Base-by-base conservation (phyloP, 768 basidiomycete species). In the Boletus sensibilis region DNA sequence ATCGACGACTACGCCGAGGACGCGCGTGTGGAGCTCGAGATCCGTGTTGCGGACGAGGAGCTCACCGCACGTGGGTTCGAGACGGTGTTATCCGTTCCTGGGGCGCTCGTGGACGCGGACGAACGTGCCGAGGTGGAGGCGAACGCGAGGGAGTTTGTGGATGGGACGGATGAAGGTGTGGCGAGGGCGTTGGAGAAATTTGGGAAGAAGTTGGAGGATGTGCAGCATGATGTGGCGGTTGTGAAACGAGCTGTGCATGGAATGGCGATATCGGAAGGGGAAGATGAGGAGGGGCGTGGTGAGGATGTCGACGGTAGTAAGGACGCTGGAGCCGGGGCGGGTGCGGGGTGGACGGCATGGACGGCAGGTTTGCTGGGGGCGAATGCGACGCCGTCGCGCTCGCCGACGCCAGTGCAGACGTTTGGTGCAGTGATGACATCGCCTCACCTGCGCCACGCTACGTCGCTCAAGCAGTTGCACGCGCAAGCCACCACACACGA, bases 1-100 rank as follows among this genome's bases (percentile, higher is more conserved):
- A 75, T 94, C 41, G 78, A 83, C 51, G 88, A 94, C 66, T 89
- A 81, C 64, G 82, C 82, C 5, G 91, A 92, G 66, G 91, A 92
- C 60, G 83, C 83, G 1, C 82, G 88, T 1, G 91, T 94, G 11
- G 91, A 93, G 66, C 73, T 94, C 21, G 91, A 93, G 72, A 92
- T 93, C 39, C 81, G 83, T 23, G 73, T 85, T 11, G 80, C 87
- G 2, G 91, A 94, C 65, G 90, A 90, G 59, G 79, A 78, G 12
- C 78, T 92, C 14, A 75, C 86, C 0, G 74, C 76, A 8, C 78
- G 78, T 9, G 90, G 90, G 4, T 92, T 85, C 56, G 83, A 85
- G 61, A 84, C 87, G 1, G 68, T 91, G n/a, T 73, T 92, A 13
- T 72, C 75, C 16, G 75, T 91, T 4, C 81, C 82, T 23, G 82